Evolutionary conservation across 1,139 yeast species (phyloP).

Genomic region (Debaryomycetaceae sp.): DNA sequence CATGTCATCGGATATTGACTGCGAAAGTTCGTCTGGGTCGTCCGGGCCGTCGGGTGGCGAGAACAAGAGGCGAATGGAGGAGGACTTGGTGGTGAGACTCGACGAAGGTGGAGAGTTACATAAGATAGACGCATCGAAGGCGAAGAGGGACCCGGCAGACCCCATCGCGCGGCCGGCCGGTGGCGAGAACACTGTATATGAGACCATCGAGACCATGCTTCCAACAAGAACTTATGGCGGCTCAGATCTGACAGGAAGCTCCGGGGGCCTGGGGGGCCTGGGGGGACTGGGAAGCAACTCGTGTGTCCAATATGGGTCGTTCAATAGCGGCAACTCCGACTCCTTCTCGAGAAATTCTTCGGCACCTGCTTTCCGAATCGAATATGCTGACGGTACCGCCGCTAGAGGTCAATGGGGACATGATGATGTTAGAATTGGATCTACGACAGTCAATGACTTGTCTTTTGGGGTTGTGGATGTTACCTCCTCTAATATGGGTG

Average conservation of each 20-base stretch:
- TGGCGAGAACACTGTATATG: neutral
- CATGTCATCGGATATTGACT: constrained; percentile 27
- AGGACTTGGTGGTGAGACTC: neutral
- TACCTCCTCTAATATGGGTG: constrained; percentile 42
- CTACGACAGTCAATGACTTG: constrained; percentile 36
- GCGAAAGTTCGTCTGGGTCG: constrained; percentile 1
- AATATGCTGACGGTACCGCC: constrained; percentile 59
- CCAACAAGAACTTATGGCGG: neutral
- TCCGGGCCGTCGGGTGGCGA: neutral
- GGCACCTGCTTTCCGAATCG: constrained; percentile 37
- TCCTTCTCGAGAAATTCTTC: constrained; percentile 29
- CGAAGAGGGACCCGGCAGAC: neutral
- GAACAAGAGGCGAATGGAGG: neutral
- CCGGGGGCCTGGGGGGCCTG: constrained; percentile 4
- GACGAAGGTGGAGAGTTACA: neutral
- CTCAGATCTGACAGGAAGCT: neutral
- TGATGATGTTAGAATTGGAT: constrained; percentile 41
- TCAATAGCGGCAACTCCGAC: constrained; percentile 30
- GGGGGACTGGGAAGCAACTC: constrained; percentile 10
- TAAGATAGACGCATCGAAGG: neutral
- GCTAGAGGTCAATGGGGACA: constrained; percentile 61
- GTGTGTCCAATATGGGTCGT: constrained; percentile 40
- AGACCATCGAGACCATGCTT: neutral
- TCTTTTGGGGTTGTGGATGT: constrained; percentile 51
- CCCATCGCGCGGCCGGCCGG: neutral